Percentiles rank a stretch among this genome's conserved stretches.
These are phyloP conservation scores for Noccaea caerulescens DNA, from an alignment of 345 rosid genomes.

Conservation along the genomic window DNA sequence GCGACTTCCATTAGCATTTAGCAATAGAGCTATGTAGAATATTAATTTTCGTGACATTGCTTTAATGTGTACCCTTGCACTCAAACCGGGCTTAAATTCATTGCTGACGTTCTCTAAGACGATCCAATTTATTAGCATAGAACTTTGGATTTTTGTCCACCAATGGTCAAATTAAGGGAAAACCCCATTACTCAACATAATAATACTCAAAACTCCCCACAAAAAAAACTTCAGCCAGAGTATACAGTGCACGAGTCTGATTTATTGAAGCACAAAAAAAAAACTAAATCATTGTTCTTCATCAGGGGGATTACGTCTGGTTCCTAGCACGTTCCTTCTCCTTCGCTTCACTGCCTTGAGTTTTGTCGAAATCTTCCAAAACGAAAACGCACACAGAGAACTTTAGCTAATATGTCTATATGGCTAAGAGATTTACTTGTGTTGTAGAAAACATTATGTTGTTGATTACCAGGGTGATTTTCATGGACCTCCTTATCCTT, in stretches of 20 bases:
- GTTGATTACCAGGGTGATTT: slow-evolving; percentile 61
- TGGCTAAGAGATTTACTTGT: neutral
- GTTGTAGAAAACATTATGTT: neutral
- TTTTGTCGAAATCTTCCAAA: slow-evolving; percentile 61
- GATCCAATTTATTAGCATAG: too few relatives aligned
- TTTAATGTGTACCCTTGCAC: too few relatives aligned
- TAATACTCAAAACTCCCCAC: neutral
- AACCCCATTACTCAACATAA: neutral
- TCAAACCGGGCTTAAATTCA: too few relatives aligned
- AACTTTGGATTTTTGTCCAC: too few relatives aligned
- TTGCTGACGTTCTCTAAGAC: too few relatives aligned
- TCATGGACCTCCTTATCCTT: slow-evolving; percentile 48
- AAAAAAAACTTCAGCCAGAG: neutral
- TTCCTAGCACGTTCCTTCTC: slow-evolving; percentile 73
- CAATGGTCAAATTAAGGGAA: too few relatives aligned
- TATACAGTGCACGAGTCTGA: neutral
- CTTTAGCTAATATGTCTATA: too few relatives aligned
- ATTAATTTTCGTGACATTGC: too few relatives aligned
- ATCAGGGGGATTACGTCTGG: slow-evolving; percentile 42
- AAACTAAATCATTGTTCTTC: neutral
- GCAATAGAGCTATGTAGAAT: too few relatives aligned
- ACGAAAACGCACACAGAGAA: neutral
- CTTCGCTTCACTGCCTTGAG: slow-evolving; percentile 73
- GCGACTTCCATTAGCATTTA: too few relatives aligned
- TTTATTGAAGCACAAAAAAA: slow-evolving; percentile 3